Evolutionary conservation across 352 stramenopile species (phyloP), one percentile per base, ranked within the genome.

Genomic region (Halophytophthora batemanensis): DNA sequence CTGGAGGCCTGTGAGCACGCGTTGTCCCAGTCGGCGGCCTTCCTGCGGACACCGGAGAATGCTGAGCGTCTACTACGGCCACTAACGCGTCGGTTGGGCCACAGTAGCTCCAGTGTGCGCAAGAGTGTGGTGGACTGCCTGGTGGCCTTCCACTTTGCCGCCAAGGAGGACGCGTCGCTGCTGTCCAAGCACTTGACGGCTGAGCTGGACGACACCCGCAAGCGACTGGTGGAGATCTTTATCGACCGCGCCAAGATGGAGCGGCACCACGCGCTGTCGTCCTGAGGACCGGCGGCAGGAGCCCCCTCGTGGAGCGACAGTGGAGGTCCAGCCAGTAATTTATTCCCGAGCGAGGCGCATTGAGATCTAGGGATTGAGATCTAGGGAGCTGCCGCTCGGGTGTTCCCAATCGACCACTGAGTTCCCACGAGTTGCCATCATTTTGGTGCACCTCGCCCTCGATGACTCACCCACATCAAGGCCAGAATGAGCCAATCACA

Each of bases 161-260:
- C 59, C 10, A 65, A 64, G 8, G 57, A 79, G 42, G 74, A 92
- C 50, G 33, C 34, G 0, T 50, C 61, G 13, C 50, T 86, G 10
- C 46, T 81, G 19, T 49, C 58, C 34, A 69, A 71, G 44, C 88
- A 73, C 43, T 57, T 92, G 18, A 38, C 60, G 8, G 38, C 65
- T 7, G 63, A 80, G n/a, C 49, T 86, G 15, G 73, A 86, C 48
- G 59, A 63, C 25, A 85, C 67, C 7, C 79, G 74, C 35, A 61
- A 63, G 43, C 76, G 71, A 44, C 49, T 92, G 12, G 66, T 92
- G 10, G 66, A 87, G 25, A 90, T 92, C 58, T 92, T 85, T 64
- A 84, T 92, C 25, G 65, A 87, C 43, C 81, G 78, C 34, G 69
- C 64, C n/a, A 77, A 70, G 43, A 64, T 73, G 43, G 56, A 82